Evolutionary conservation across 208 protist species (phyloP), one percentile per base, ranked within the genome.

Genomic region (Crithidia bombi): DNA sequence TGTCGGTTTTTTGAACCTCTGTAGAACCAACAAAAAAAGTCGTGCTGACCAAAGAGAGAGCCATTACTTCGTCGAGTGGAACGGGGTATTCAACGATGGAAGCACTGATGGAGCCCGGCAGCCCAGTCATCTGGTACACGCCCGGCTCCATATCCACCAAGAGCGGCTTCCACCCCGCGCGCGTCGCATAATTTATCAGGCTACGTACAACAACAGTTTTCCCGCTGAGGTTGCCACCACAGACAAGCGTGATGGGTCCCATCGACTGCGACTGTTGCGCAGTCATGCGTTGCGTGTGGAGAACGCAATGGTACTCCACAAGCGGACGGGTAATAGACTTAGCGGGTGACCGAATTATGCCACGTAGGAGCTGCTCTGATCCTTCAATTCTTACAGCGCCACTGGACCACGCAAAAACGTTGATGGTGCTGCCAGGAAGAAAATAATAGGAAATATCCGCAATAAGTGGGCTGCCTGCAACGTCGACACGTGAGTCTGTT

Each of bases 301-400:
- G 63, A 19, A 87, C 51, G 41, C 85, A 94, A 72, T 96, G 87
- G 67, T 91, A 96, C 52, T 96, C 89, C 0, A 92, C 86, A 25
- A 96, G n/a, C 1, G 88, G 82, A 11, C 85, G 78, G 3, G 69
- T 72, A 25, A 93, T 82, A 2, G 86, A 80, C 19, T 75, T 75
- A 3, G 78, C 79, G 5, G 84, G 63, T 23, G 75, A 78, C 4
- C 78, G 69, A 56, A 84, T 85, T 28, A 92, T 67, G 73, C 77
- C 85, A 28, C 74, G 51, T n/a, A 93, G 30, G 32, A 96, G 74
- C 41, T 83, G 75, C 35, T 75, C 72, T 25, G 85, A 81, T 6
- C 90, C 90, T 47, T 87, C 79, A 65, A 96, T 83, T 35, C 67
- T 67, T 26, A 96, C 73, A 5, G 73, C 76, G 14, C 84, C 73